Percentiles rank a stretch among this genome's conserved stretches.
phyloP scores from a whole-genome alignment of 768 basidiomycete species.

The Russula emetica region DNA sequence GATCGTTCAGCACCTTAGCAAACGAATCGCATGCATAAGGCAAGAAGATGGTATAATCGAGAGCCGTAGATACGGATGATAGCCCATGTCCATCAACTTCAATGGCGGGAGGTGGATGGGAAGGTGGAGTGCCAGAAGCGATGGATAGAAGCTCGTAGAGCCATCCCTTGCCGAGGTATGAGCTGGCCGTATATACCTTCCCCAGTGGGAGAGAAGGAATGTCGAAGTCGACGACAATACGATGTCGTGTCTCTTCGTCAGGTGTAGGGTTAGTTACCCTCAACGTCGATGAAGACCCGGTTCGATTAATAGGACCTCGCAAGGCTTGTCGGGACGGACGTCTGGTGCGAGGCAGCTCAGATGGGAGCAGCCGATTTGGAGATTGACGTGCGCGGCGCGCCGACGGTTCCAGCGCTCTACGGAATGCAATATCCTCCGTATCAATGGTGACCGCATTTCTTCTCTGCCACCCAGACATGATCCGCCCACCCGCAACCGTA shows the following conservation, averaged over 20 bases:
- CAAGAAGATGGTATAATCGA: slow-evolving; percentile 38
- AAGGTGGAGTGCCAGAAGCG: slow-evolving; percentile 33
- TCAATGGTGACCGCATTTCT: slow-evolving; percentile 39
- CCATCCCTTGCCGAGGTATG: slow-evolving; percentile 58
- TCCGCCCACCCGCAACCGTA: slow-evolving; percentile 36
- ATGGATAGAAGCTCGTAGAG: slow-evolving; percentile 53
- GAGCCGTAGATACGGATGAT: slow-evolving; percentile 40
- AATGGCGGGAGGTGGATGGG: slow-evolving; percentile 34
- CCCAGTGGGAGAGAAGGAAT: slow-evolving; percentile 50
- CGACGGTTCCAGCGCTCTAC: slow-evolving; percentile 25
- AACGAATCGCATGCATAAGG: slow-evolving; percentile 25
- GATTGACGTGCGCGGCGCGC: background rate
- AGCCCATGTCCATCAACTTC: slow-evolving; percentile 43
- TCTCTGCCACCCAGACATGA: slow-evolving; percentile 39
- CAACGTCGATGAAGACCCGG: slow-evolving; percentile 1
- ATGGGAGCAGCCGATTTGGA: slow-evolving; percentile 5
- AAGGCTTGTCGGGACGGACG: background rate
- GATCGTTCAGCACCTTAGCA: slow-evolving; percentile 40
- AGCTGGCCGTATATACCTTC: slow-evolving; percentile 45
- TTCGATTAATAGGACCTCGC: background rate
- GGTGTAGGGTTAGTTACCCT: background rate
- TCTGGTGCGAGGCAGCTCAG: background rate
- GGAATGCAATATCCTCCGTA: slow-evolving; percentile 39
- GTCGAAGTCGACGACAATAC: slow-evolving; percentile 47
- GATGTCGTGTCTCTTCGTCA: slow-evolving; percentile 23